Conservation (phyloP, 257 asterid species). For the Avicennia marina region DNA sequence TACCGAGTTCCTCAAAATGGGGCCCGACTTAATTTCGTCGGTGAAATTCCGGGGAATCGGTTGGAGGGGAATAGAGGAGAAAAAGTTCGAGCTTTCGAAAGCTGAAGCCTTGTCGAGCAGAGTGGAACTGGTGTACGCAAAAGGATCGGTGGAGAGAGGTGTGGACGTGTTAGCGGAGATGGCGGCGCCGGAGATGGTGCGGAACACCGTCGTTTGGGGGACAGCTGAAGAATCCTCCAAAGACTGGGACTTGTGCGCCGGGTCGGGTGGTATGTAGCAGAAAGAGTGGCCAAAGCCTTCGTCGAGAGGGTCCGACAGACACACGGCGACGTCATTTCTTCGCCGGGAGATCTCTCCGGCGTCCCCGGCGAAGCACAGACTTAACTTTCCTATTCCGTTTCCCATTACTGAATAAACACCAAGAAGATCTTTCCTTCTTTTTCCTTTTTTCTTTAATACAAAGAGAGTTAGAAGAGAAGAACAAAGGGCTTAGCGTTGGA, state of each 20-base stretch:
- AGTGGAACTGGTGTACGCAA: slow-evolving; percentile 35
- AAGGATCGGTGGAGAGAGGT: slow-evolving; percentile 62
- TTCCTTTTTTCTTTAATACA: not conserved
- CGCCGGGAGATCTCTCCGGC: slow-evolving; percentile 81
- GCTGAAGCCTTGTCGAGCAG: slow-evolving; percentile 76
- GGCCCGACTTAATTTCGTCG: slow-evolving; percentile 59
- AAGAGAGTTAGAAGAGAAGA: not conserved
- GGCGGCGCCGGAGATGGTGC: slow-evolving; percentile 92
- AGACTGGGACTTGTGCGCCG: slow-evolving; percentile 35
- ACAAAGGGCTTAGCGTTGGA: slow-evolving; percentile 3
- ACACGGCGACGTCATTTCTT: slow-evolving; percentile 41
- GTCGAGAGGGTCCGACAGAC: slow-evolving; percentile 52
- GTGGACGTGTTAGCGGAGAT: slow-evolving; percentile 89
- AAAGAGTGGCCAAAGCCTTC: slow-evolving; percentile 95
- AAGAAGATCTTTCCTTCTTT: slow-evolving; percentile 2
- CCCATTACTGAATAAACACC: slow-evolving; percentile 42
- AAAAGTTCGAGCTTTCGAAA: slow-evolving; percentile 81
- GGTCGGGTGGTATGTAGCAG: slow-evolving; percentile 79
- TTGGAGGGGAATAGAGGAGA: slow-evolving; percentile 87
- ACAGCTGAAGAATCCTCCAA: slow-evolving; percentile 37
- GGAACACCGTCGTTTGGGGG: slow-evolving; percentile 44
- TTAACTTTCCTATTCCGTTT: slow-evolving; percentile 55
- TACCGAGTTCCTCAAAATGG: slow-evolving; percentile 41
- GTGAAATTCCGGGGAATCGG: slow-evolving; percentile 48
- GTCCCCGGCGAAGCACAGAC: slow-evolving; percentile 70